Percentiles rank a stretch among this genome's conserved stretches.
Evolutionary conservation across 2,329 filamentous ascomycete species (phyloP).

Genomic region (Niveomyces coronatus): DNA sequence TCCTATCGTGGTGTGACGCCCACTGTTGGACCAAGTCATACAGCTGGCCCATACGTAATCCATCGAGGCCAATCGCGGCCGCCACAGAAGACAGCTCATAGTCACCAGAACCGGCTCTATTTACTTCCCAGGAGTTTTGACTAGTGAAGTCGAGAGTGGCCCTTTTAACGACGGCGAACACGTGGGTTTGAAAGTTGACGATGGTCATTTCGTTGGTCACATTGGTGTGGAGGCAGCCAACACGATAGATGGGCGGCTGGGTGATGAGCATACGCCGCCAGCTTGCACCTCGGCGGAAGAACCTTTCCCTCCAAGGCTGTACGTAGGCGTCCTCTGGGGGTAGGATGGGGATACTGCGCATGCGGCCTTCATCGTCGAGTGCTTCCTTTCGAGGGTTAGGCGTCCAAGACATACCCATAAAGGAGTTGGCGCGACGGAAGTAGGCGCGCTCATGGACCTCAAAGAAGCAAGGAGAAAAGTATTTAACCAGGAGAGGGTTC

Average conservation of each 20-base stretch:
- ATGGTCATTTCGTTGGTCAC: too few species aligned
- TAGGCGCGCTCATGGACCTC: not conserved
- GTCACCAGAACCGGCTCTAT: too few species aligned
- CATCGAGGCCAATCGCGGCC: too few species aligned
- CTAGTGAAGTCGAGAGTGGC: too few species aligned
- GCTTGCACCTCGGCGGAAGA: constrained; percentile 12
- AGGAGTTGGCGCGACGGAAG: not conserved
- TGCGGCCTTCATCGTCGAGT: constrained; percentile 1
- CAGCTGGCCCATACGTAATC: too few species aligned
- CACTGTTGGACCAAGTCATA: too few species aligned
- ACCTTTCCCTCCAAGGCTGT: not conserved
- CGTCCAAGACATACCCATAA: not conserved
- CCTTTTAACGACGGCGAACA: too few species aligned
- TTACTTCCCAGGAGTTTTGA: too few species aligned
- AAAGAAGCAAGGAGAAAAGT: not conserved
- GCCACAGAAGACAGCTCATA: too few species aligned
- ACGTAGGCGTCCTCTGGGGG: not conserved
- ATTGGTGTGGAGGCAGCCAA: not conserved
- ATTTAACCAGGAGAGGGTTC: not conserved
- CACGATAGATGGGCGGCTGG: constrained; percentile 10
- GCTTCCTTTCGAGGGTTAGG: not conserved
- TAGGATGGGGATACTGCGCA: not conserved
- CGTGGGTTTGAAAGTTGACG: too few species aligned
- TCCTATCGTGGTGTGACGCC: not conserved
- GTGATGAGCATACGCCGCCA: constrained; percentile 17